Base-by-base conservation (phyloP, 2,329 filamentous ascomycete species). In the Pseudogymnoascus sp. region DNA sequence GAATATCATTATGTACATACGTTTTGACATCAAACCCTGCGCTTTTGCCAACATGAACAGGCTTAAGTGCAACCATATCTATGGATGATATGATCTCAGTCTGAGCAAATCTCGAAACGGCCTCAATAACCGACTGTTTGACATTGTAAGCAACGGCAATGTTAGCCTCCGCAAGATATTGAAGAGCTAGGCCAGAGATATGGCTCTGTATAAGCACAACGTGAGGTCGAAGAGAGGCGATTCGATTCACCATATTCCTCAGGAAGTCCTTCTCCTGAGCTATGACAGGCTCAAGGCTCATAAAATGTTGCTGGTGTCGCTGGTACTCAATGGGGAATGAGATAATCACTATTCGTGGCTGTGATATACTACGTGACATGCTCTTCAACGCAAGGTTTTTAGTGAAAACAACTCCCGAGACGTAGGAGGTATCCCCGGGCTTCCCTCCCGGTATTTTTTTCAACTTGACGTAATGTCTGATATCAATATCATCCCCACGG, bases 301-400 rank as follows among this genome's bases (percentile, higher is more conserved):
- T 96, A 71, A 99, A 97, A 71, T 97, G 92, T 64, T 90, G 78
- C 69, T 92, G 86, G 66, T 96, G 91, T 37, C 94, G 84, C 61
- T 95, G 90, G 72, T 99, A 99, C 71, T 99, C 94, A 61, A 99
- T 90, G 0, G 94, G 86, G 69, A 99, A 99, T 0, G 91, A 92
- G 61, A 99, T 86, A 64, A 99, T 90, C 56, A 96, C 81, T 63
- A 99, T 94, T 30, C 90, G 85, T 2, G 94, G 94, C 59, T 89
- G 86, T 10, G 80, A 73, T 63, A 97, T 94, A 63, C 84, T 89
- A 61, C 94, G 83, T 15, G 89, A 86, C 94, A 99, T 99, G 72
- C 88, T 95, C 71, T 99, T 99, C 58, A 97, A 76, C 0, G 95
- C 94, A 57, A 99, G 77, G 64, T 99, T 99, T 71, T 99, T 99